Conservation (phyloP, 106 monocot species). For the Cymbidium sinense region DNA sequence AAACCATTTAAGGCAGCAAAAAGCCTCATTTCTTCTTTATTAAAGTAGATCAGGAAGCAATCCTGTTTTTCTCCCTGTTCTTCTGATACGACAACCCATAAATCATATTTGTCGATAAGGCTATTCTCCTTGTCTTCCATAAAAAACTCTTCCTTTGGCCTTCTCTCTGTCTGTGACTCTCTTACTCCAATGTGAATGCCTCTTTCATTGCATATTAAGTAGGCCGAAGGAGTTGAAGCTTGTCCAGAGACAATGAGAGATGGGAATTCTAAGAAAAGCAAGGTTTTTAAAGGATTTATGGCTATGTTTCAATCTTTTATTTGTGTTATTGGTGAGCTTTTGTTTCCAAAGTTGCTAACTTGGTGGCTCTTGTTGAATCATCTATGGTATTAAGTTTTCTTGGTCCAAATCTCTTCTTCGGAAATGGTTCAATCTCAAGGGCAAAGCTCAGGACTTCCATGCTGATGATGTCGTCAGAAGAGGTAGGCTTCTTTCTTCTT, state of each 20-base stretch:
- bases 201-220: background rate
- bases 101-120: background rate
- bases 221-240: background rate
- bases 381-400: slow-evolving; percentile 39
- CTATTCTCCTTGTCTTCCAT: background rate
- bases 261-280: slow-evolving; percentile 71
- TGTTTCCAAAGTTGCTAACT: background rate
- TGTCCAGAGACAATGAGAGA: slow-evolving; percentile 63
- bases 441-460: slow-evolving; percentile 66
- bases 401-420: slow-evolving; percentile 70
- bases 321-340: background rate
- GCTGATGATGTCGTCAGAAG: slow-evolving; percentile 42
- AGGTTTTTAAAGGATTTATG: slow-evolving; percentile 26
- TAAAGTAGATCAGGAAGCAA: background rate
- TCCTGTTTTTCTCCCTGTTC: background rate
- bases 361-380: background rate
- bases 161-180: background rate
- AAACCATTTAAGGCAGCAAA: background rate
- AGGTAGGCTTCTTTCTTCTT: slow-evolving; percentile 27
- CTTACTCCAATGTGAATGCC: background rate
- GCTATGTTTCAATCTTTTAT: slow-evolving; percentile 6
- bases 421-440: slow-evolving; percentile 79
- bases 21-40: background rate
- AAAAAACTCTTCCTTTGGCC: background rate
- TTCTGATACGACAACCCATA: background rate